Evolutionary conservation across 2,329 filamentous ascomycete genomes (phyloP).

Genomic region (Didymellaceae sp.): DNA sequence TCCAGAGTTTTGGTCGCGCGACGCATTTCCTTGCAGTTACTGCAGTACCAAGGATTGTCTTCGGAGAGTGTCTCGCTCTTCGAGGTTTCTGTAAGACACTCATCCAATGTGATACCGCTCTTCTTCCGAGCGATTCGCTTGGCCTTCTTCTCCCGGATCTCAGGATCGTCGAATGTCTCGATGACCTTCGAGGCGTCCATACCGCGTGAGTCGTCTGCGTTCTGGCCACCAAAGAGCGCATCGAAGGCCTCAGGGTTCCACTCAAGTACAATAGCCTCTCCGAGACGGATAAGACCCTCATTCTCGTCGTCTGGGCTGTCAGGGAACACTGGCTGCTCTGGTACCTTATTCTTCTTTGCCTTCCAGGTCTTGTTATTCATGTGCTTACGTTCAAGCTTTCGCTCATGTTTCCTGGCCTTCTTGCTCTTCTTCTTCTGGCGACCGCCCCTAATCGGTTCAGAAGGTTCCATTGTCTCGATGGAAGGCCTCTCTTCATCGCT

Average conservation of each 20-base stretch:
- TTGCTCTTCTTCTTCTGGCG: constrained; percentile 42
- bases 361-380: constrained; percentile 45
- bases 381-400: constrained; percentile 36
- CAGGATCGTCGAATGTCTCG: constrained; percentile 62
- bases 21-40: constrained; percentile 90
- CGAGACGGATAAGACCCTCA: constrained; percentile 74
- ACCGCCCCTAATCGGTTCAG: constrained; percentile 33
- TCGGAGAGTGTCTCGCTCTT: constrained; percentile 93
- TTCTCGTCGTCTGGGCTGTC: constrained; percentile 49
- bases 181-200: constrained; percentile 64
- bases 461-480: constrained; percentile 33
- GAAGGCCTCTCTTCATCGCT: constrained; percentile 45
- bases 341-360: constrained; percentile 39
- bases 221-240: constrained; percentile 65
- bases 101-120: constrained; percentile 81
- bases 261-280: constrained; percentile 86
- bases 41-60: constrained; percentile 97
- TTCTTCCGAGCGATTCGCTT: constrained; percentile 70
- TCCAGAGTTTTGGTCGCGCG: constrained; percentile 96
- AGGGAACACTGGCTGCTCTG: constrained; percentile 37
- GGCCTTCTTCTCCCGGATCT: constrained; percentile 68
- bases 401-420: constrained; percentile 41
- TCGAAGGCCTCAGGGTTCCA: constrained; percentile 78
- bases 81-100: constrained; percentile 93
- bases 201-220: constrained; percentile 62